Evolutionary conservation across 371 early-diverging fungal species (phyloP), one percentile per base, ranked within the genome.

Genomic region (Actinomortierella ambigua): DNA sequence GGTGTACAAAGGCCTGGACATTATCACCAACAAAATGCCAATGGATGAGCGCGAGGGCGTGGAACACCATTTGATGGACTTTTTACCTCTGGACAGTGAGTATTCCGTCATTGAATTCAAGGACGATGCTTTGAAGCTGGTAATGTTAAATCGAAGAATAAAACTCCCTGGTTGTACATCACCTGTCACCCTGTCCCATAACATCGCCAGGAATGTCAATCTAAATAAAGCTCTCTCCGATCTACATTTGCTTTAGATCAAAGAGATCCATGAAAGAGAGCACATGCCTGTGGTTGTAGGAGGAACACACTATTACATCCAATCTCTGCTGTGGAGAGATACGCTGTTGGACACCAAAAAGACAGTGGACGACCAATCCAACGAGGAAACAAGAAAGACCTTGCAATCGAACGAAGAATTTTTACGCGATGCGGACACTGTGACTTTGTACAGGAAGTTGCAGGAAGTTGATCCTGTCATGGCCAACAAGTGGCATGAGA

Each of bases 301-400:
- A 29, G 98, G 98, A 28, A 98, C 98, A 0, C 89, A 96, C 67
- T 98, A 98, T 69, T 98, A 98, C 70, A 83, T 98, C 23, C 96
- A 98, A 64, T 88, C 92, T 0, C 64, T 94, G 2, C 77, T 98
- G 22, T 98, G 92, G 89, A 78, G 85, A 26, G 85, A 90, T 48
- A 82, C 87, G 0, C 73, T 91, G n/a, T 73, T 89, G n/a, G 76
- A 70, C 44, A 70, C 66, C 8, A 66, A 75, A 28, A 73, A 65
- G 56, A 60, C 59, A 43, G 65, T 59, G 20, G 68, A 57, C 15
- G 68, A 42, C 43, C 53, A 8, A 17, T 50, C 17, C 5, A 29
- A 47, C 14, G 52, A 22, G 29, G 53, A 68, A 61, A n/a, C 55
- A 29, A 56, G 68, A 41, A 41, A 52, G 51, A 48, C 62, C 40